Evolutionary conservation across 2,329 filamentous ascomycete species (phyloP), one percentile per base, ranked within the genome.

Genomic region (Cladorrhinum sp.): DNA sequence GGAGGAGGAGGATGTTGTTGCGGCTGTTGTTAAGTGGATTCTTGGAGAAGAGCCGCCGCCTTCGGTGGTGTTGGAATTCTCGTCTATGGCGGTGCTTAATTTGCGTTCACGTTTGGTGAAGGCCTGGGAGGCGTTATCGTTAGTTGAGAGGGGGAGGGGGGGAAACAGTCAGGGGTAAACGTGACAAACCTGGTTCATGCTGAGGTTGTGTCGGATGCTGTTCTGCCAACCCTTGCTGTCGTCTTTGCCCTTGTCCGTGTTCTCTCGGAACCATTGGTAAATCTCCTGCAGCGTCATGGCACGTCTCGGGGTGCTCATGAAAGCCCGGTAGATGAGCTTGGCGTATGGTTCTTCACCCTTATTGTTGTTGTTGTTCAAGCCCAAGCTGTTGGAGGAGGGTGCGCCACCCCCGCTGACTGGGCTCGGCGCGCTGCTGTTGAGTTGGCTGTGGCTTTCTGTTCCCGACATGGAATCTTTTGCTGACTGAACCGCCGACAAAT

Each of bases 151-250:
- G 18, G 7, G 3, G 3, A 46, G 16, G 5, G 18, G 18, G 18
- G n/a, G 18, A 46, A 12, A 2, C 3, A 4, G n/a, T 20, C 7
- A 46, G 28, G 33, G 39, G 49, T 12, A 28, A 56, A 18, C 26
- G 16, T 23, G 20, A 60, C 66, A 39, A 85, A 97, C 94, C 63
- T 83, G 82, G 69, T 98, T 98, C 93, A 98, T 97, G 53, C 92
- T 96, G 7, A 98, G 79, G 68, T 98, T 98, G 74, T 98, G 94
- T 1, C 94, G 86, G 66, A 98, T 96, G 72, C 91, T 96, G 74
- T 97, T 98, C 76, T 94, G 90, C 94, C 94, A 98, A 9, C 93
- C 94, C 68, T 87, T 89, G 12, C 75, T 77, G 7, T 80, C 81
- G 51, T 82, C 81, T 57, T 80, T 85, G 3, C 85, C 86, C 74